A percentile compares a stretch with the other conserved stretches of the same genome.
phyloP scores from a whole-genome alignment of 1,139 yeast genomes.

The Geotrichum europaeum region DNA sequence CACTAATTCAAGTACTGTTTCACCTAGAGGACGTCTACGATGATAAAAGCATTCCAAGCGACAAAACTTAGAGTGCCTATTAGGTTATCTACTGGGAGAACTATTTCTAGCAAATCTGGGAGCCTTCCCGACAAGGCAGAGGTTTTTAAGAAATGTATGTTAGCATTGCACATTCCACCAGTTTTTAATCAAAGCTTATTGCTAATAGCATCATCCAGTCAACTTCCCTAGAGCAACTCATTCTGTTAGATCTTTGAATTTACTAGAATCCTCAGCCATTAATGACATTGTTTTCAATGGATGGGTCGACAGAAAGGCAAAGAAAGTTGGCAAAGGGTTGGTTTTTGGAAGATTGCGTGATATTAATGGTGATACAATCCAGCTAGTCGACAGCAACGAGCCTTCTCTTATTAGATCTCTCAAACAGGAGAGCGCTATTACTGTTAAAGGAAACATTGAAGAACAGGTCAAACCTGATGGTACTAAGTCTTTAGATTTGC shows the following conservation, averaged over 20 bases:
- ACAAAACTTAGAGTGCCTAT: background rate
- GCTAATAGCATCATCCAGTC: slow-evolving; percentile 10
- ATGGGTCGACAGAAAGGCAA: slow-evolving; percentile 73
- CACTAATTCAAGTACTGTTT: background rate
- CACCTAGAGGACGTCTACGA: background rate
- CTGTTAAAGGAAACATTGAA: slow-evolving; percentile 53
- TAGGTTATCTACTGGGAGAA: background rate
- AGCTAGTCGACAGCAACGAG: slow-evolving; percentile 50
- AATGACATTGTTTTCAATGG: slow-evolving; percentile 48
- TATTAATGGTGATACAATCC: slow-evolving; percentile 57
- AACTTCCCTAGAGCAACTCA: slow-evolving; percentile 22
- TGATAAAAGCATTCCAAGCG: slow-evolving; percentile 3
- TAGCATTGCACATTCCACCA: background rate
- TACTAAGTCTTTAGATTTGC: slow-evolving; percentile 49
- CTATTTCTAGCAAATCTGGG: background rate
- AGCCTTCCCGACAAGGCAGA: slow-evolving; percentile 15
- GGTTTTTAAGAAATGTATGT: slow-evolving; percentile 20
- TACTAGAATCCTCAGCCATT: background rate
- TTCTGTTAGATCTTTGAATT: slow-evolving; percentile 16
- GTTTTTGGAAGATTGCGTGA: slow-evolving; percentile 74
- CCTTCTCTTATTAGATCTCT: slow-evolving; percentile 45
- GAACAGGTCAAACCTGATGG: slow-evolving; percentile 27
- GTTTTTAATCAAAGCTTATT: background rate
- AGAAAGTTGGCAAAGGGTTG: slow-evolving; percentile 50
- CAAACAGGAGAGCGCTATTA: slow-evolving; percentile 71